These are phyloP conservation scores for Corymbia maculata DNA, from an alignment of 345 rosid species.

Conservation along the genomic window DNA sequence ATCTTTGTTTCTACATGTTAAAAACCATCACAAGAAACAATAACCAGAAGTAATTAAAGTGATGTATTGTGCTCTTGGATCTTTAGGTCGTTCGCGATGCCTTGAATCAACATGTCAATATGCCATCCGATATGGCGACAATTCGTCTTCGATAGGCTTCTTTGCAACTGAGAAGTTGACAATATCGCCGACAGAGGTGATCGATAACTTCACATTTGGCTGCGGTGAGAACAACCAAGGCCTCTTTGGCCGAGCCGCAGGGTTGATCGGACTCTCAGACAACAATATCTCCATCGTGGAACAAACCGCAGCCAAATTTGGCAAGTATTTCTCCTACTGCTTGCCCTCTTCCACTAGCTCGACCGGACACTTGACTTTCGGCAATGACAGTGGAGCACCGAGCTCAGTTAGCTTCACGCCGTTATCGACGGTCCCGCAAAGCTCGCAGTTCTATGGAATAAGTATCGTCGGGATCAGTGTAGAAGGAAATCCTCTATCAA, in stretches of 20 bases:
- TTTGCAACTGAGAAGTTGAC: slow-evolving; percentile 1
- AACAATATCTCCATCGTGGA: not conserved
- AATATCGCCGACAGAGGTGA: not conserved
- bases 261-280: not conserved
- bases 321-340: slow-evolving; percentile 15
- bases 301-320: slow-evolving; percentile 5
- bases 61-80: too few species aligned
- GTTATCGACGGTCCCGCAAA: not conserved
- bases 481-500: not conserved
- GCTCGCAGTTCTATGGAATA: slow-evolving; percentile 11
- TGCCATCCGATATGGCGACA: slow-evolving; percentile 5
- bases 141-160: not conserved
- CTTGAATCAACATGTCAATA: not conserved
- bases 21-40: not conserved
- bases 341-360: slow-evolving; percentile 12
- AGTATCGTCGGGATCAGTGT: slow-evolving; percentile 3
- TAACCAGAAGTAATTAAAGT: not conserved
- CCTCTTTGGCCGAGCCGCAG: not conserved
- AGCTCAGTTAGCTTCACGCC: slow-evolving; percentile 13
- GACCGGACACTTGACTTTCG: slow-evolving; percentile 11
- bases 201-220: slow-evolving; percentile 11
- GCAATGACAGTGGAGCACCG: not conserved
- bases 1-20: not conserved
- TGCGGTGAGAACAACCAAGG: slow-evolving; percentile 15
- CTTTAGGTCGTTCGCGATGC: not conserved